phyloP scores from a whole-genome alignment of 345 rosid species.

The Gossypium thurberi region DNA sequence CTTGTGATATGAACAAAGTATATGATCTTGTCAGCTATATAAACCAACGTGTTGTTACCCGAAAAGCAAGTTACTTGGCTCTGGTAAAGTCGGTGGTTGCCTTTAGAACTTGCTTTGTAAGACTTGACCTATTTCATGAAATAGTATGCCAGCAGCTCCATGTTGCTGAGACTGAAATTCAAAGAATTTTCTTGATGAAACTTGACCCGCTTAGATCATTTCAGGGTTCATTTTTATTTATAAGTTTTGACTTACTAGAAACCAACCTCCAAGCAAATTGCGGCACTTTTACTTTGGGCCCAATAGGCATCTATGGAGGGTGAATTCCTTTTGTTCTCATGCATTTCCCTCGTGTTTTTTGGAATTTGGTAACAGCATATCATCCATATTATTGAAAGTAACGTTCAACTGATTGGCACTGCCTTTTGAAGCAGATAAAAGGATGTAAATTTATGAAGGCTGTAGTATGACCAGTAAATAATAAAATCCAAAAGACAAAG shows the following conservation, averaged over 20 bases:
- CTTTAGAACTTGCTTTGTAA: not conserved
- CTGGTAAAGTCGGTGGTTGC: not conserved
- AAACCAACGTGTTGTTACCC: not conserved
- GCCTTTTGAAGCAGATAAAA: not conserved
- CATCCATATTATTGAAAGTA: not conserved
- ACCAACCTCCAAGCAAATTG: too few relatives aligned
- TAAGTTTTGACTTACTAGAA: too few relatives aligned
- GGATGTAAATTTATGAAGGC: not conserved
- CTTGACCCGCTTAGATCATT: too few relatives aligned
- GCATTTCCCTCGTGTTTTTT: not conserved
- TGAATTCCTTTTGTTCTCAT: not conserved
- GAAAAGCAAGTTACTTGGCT: not conserved
- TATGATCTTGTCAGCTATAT: not conserved
- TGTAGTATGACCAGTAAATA: not conserved
- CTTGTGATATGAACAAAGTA: not conserved
- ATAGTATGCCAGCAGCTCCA: not conserved
- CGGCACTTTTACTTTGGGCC: too few relatives aligned
- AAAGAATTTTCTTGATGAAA: not conserved
- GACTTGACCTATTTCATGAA: not conserved
- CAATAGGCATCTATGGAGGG: not conserved
- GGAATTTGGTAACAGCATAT: not conserved
- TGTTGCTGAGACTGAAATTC: not conserved
- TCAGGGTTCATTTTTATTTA: too few relatives aligned
- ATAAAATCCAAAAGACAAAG: not conserved
- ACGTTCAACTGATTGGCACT: not conserved